Percentiles rank a stretch among this genome's conserved stretches.
phyloP scores from a whole-genome alignment of 129 eudicot genomes.

The Apium graveolens region DNA sequence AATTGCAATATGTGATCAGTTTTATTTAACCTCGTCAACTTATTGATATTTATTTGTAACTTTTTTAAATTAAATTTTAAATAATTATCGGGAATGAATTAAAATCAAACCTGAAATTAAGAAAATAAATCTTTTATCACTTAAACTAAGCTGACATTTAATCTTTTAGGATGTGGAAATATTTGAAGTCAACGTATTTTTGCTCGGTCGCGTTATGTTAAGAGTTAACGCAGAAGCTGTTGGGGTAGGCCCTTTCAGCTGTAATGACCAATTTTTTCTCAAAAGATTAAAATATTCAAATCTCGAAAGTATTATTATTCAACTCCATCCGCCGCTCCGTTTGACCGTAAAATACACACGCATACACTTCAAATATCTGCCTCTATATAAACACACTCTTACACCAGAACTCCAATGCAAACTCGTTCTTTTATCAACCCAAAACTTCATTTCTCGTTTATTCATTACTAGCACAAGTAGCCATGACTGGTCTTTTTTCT shows the following conservation, averaged over 20 bases:
- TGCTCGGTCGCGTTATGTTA: not conserved
- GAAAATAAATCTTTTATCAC: no score
- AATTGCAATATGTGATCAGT: no score
- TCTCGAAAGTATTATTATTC: not conserved
- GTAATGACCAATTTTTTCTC: not conserved
- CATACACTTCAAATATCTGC: not conserved
- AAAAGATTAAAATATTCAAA: no score
- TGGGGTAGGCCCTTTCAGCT: not conserved
- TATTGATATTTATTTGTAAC: no score
- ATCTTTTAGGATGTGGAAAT: no score
- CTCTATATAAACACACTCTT: not conserved
- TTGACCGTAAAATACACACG: not conserved
- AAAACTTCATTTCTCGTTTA: not conserved
- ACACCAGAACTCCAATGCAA: not conserved
- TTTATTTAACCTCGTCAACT: no score
- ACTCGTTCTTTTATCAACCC: not conserved
- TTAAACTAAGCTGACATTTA: no score
- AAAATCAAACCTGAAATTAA: no score
- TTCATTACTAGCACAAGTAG: not conserved
- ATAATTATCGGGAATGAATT: no score
- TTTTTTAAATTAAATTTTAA: no score
- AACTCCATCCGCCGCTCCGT: not conserved
- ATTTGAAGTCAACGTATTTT: not conserved
- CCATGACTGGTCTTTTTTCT: not conserved
- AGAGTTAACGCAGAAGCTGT: not conserved